Evolutionary conservation across 306 rosid genomes (phyloP).

Genomic region (Prunus campanulata): DNA sequence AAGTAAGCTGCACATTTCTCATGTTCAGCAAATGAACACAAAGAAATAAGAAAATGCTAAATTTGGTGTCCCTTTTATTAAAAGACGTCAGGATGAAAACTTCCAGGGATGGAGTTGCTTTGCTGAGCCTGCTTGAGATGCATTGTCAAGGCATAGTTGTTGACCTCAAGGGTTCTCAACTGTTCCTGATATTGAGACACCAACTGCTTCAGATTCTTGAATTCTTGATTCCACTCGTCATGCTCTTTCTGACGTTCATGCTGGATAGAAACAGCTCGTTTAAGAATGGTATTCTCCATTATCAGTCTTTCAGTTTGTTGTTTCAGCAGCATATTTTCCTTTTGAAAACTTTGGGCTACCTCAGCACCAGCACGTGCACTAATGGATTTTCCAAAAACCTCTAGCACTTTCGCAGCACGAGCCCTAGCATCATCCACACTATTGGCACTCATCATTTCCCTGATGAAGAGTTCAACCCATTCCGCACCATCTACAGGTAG

Average conservation of each 20-base stretch:
- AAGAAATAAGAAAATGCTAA: background rate
- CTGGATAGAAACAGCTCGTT: constrained; percentile 68
- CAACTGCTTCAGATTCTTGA: constrained; percentile 73
- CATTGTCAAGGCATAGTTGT: constrained; percentile 84
- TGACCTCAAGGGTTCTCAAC: constrained; percentile 81
- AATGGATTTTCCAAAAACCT: no score
- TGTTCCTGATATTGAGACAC: constrained; percentile 85
- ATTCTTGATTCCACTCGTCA: constrained; percentile 59
- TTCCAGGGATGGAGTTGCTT: constrained; percentile 68
- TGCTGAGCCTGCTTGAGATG: constrained; percentile 92
- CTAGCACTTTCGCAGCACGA: constrained; percentile 25
- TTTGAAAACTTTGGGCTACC: constrained; percentile 53
- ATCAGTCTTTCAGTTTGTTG: constrained; percentile 38
- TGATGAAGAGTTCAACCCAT: constrained; percentile 86
- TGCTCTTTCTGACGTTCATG: constrained; percentile 77
- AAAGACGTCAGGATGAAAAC: constrained; percentile 81
- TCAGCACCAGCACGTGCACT: constrained; percentile 51
- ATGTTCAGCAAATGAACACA: no score
- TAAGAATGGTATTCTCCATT: constrained; percentile 73
- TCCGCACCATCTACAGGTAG: constrained; percentile 76
- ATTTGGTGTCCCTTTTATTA: constrained; percentile 21
- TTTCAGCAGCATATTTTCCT: constrained; percentile 84
- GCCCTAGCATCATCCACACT: constrained; percentile 78
- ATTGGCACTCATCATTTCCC: constrained; percentile 72
- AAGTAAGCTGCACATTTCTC: no score